phyloP scores from a whole-genome alignment of 129 eudicot genomes.

The Apium graveolens region DNA sequence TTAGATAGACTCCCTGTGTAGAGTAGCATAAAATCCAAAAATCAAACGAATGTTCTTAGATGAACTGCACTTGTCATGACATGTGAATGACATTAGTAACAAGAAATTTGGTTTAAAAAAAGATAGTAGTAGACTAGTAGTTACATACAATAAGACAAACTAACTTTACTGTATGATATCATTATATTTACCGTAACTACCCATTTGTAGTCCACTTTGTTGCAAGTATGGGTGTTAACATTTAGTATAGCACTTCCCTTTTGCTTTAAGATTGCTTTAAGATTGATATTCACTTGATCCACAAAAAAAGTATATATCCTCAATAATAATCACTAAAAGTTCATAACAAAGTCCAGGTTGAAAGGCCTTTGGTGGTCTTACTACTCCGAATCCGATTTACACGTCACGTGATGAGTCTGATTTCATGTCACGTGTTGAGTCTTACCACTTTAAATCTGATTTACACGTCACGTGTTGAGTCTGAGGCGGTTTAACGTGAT shows the following conservation, averaged over 20 bases:
- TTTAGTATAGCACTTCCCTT: neutral
- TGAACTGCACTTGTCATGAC: conserved; percentile 5
- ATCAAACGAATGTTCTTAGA: neutral
- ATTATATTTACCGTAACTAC: neutral
- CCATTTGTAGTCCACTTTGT: neutral
- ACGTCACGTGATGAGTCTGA: no score
- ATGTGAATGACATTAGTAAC: conserved; percentile 4
- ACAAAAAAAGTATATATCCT: no score
- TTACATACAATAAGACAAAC: neutral
- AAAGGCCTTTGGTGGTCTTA: no score
- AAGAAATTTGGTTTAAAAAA: neutral
- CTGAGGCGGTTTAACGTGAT: no score
- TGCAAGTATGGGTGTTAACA: neutral
- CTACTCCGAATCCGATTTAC: no score
- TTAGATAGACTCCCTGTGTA: neutral
- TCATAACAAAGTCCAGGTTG: no score
- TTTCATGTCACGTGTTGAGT: no score
- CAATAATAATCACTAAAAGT: no score
- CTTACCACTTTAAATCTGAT: no score
- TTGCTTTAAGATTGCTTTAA: conserved; percentile 1
- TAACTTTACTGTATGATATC: conserved; percentile 5
- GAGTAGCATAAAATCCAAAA: conserved; percentile 1
- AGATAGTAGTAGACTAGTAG: neutral
- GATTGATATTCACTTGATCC: neutral
- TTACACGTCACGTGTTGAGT: no score